These are phyloP conservation scores for Colletotrichum camelliae DNA, from an alignment of 2,329 filamentous ascomycete genomes.

Conservation along the genomic window DNA sequence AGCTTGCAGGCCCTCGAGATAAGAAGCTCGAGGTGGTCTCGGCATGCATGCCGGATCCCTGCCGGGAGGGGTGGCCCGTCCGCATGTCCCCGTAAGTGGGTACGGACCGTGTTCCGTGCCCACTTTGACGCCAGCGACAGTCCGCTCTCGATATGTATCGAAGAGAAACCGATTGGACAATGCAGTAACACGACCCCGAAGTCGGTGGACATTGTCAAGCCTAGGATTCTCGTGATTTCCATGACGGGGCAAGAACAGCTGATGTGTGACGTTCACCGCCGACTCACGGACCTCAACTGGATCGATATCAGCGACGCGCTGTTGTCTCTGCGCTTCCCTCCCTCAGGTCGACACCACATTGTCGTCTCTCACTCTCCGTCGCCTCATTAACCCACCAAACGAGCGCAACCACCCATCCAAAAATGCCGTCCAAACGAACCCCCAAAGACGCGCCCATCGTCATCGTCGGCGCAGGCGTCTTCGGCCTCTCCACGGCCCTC, in stretches of 20 bases:
- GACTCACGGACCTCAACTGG: not conserved
- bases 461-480: slow-evolving; percentile 35
- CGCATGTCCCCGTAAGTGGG: not conserved
- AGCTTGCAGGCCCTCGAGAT: not conserved
- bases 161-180: not conserved
- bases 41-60: not conserved
- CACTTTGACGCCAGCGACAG: not conserved
- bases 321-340: not conserved
- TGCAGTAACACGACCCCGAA: not conserved
- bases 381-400: accelerated
- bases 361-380: accelerated
- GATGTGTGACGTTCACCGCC: not conserved
- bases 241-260: not conserved
- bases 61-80: not conserved
- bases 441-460: slow-evolving; percentile 26
- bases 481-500: slow-evolving; percentile 33
- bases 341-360: accelerated
- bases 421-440: not conserved
- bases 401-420: not conserved
- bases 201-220: not conserved
- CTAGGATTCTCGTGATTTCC: not conserved
- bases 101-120: not conserved
- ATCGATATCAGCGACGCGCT: accelerated
- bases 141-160: not conserved
- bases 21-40: not conserved